Evolutionary conservation across 164 flowering plant species (phyloP).

Genomic region (Paratinospora sagittata): DNA sequence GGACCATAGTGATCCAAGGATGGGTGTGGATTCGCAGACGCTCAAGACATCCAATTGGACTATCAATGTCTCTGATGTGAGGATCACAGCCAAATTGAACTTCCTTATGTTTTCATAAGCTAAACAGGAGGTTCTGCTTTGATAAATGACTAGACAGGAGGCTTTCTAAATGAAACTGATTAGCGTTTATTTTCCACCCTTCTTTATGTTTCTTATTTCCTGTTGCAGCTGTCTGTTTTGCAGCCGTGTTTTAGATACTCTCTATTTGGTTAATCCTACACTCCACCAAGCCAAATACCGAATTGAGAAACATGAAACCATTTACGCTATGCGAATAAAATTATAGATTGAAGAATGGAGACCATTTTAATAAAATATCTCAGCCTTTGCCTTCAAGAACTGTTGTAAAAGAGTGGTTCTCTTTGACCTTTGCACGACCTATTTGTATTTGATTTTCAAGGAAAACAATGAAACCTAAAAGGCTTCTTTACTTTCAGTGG

Average conservation of each 20-base stretch:
- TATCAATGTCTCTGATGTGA: slow-evolving; percentile 52
- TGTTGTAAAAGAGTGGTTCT: not conserved
- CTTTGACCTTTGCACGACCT: not conserved
- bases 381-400: not conserved
- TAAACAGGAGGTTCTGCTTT: not conserved
- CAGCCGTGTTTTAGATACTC: too few species aligned
- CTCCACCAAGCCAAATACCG: too few species aligned
- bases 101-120: not conserved
- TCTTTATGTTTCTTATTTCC: too few species aligned
- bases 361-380: not conserved
- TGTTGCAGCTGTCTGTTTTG: too few species aligned
- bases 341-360: not conserved
- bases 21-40: slow-evolving; percentile 20
- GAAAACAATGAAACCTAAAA: not conserved
- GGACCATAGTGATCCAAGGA: slow-evolving; percentile 25
- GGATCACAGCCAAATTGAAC: slow-evolving; percentile 10
- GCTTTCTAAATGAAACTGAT: too few species aligned
- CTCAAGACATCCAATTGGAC: slow-evolving; percentile 37
- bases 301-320: too few species aligned
- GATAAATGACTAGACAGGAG: too few species aligned
- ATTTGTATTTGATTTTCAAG: too few species aligned
- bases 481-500: not conserved
- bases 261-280: too few species aligned
- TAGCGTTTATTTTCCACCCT: too few species aligned
- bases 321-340: too few species aligned